phyloP scores from a whole-genome alignment of 495 filamentous ascomycete species.

The Penicillium cataractarum region DNA sequence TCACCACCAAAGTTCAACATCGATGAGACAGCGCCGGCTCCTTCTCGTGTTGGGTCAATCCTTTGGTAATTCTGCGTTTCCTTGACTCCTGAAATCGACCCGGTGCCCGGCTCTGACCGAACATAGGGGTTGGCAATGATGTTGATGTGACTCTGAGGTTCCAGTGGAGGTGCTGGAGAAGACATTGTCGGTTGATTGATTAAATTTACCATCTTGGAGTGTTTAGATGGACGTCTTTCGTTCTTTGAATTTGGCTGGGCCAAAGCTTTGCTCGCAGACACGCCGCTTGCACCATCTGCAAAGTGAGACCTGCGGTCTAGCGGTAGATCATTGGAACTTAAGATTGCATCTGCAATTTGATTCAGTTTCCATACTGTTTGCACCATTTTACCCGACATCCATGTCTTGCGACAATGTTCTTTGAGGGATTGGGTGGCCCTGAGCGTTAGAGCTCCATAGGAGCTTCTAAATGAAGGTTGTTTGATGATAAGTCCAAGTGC shows the following conservation, averaged over 20 bases:
- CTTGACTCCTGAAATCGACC: neutral
- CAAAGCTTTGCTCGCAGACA: neutral
- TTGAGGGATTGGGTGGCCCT: neutral
- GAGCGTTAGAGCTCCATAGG: neutral
- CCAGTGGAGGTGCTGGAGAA: neutral
- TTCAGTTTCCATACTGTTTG: slow-evolving; percentile 31
- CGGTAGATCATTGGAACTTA: neutral
- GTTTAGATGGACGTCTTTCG: neutral
- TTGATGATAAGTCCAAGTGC: neutral
- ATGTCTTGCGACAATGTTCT: slow-evolving; percentile 31
- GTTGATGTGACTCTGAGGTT: neutral
- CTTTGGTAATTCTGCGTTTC: neutral
- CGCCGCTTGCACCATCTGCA: neutral
- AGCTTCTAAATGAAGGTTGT: neutral
- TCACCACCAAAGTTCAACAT: neutral
- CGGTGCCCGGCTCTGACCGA: neutral
- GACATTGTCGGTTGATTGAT: neutral
- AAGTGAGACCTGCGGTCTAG: neutral
- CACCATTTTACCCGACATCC: slow-evolving; percentile 33
- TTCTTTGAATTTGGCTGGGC: neutral
- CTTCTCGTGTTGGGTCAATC: neutral
- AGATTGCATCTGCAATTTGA: slow-evolving; percentile 22
- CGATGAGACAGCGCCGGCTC: neutral
- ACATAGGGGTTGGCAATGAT: neutral
- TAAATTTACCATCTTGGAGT: neutral